These are phyloP conservation scores for Panicum virgatum DNA, from an alignment of 202 grass and related monocot genomes.

Conservation along the genomic window DNA sequence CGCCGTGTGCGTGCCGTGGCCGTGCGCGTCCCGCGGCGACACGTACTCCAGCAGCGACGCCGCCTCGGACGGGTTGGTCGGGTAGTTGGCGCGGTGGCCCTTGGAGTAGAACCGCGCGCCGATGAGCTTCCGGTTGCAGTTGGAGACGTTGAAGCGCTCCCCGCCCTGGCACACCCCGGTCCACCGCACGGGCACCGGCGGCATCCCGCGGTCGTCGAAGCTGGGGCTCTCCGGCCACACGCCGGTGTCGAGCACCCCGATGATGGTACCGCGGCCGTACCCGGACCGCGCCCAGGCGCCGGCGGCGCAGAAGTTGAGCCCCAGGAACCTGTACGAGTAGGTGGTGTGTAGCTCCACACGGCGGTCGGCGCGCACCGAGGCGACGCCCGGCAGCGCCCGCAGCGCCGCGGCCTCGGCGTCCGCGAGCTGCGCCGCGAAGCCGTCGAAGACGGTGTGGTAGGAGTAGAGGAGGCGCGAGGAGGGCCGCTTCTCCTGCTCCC, in stretches of 20 bases:
- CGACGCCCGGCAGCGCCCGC: constrained; percentile 49
- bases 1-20: constrained; percentile 84
- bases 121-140: constrained; percentile 87
- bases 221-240: constrained; percentile 90
- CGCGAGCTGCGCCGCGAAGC: constrained; percentile 67
- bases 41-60: constrained; percentile 62
- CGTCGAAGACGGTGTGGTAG: constrained; percentile 81
- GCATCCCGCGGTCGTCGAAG: constrained; percentile 76
- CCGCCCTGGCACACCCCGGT: constrained; percentile 69
- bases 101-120: constrained; percentile 88
- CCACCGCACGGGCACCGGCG: constrained; percentile 59
- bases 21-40: constrained; percentile 79
- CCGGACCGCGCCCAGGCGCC: constrained; percentile 65
- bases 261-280: constrained; percentile 58
- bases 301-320: constrained; percentile 56
- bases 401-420: constrained; percentile 54
- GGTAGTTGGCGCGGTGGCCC: constrained; percentile 74
- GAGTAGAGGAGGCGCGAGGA: constrained; percentile 77
- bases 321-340: constrained; percentile 84
- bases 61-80: constrained; percentile 38
- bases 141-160: constrained; percentile 56
- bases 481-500: constrained; percentile 33
- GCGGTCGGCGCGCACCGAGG: constrained; percentile 66
- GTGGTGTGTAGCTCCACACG: constrained; percentile 78
- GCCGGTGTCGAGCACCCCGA: constrained; percentile 94